These are phyloP conservation scores for Fusarium newnesense DNA, from an alignment of 2,329 filamentous ascomycete genomes.

Conservation along the genomic window DNA sequence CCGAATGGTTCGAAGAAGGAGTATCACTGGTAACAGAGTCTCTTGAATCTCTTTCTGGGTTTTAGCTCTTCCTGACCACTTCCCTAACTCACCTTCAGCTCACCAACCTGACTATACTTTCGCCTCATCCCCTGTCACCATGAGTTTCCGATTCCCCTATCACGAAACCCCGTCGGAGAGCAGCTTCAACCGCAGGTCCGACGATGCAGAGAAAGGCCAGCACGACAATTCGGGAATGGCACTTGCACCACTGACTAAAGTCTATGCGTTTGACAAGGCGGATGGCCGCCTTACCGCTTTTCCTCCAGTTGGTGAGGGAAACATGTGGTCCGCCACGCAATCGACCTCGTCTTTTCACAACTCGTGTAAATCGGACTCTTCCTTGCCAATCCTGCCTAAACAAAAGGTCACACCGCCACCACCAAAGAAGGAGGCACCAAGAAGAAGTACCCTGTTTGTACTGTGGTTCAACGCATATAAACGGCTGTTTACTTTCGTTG, in stretches of 20 bases:
- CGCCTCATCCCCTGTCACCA: rapidly evolving
- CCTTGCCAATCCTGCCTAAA: background rate
- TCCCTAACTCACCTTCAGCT: rapidly evolving
- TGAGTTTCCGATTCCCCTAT: background rate
- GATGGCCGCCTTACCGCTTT: background rate
- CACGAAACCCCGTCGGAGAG: rapidly evolving
- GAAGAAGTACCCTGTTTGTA: rapidly evolving
- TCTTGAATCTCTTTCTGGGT: background rate
- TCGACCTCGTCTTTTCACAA: background rate
- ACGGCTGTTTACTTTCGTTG: background rate
- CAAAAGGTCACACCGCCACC: background rate
- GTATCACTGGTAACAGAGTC: background rate
- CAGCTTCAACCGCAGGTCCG: background rate
- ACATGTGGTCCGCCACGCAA: background rate
- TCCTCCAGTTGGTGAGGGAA: background rate
- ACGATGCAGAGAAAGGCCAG: background rate
- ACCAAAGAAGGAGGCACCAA: background rate
- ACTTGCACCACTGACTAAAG: background rate
- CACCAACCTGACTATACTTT: rapidly evolving
- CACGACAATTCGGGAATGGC: background rate
- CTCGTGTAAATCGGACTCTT: background rate
- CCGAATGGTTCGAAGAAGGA: no score
- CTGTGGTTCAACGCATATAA: background rate
- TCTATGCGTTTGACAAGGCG: rapidly evolving
- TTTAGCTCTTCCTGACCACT: background rate